A percentile compares a stretch with the other conserved stretches of the same genome.
These are phyloP conservation scores for Candida ponderosae DNA, from an alignment of 805 yeast species.

Conservation along the genomic window DNA sequence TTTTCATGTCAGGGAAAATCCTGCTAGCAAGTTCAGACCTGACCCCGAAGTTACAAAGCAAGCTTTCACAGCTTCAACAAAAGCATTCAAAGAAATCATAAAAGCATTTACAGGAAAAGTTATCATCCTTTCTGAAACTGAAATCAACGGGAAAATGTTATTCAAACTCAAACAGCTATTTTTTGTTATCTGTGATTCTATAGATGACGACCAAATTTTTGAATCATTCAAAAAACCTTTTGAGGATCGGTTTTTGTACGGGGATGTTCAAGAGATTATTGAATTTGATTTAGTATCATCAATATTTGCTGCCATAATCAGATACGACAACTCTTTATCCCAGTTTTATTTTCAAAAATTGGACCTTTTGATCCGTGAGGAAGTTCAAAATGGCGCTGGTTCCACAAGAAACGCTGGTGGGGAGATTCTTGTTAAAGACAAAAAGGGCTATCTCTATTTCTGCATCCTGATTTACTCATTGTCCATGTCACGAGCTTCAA, in stretches of 20 bases:
- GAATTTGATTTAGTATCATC: slow-evolving; percentile 62
- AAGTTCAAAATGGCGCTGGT: slow-evolving; percentile 79
- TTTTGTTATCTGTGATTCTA: slow-evolving; percentile 46
- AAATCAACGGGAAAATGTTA: slow-evolving; percentile 26
- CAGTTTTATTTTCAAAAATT: slow-evolving; percentile 18
- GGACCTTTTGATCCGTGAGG: slow-evolving; percentile 46
- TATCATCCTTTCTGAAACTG: slow-evolving; percentile 54
- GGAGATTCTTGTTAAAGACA: slow-evolving; percentile 72
- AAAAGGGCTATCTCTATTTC: slow-evolving; percentile 62
- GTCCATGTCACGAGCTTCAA: slow-evolving; percentile 53
- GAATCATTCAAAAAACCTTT: slow-evolving; percentile 30
- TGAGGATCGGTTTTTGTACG: slow-evolving; percentile 34
- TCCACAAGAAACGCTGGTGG: slow-evolving; percentile 49
- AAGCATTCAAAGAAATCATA: slow-evolving; percentile 57
- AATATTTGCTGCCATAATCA: slow-evolving; percentile 64
- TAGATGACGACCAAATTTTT: slow-evolving; percentile 52
- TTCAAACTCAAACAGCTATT: slow-evolving; percentile 36
- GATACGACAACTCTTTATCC: slow-evolving; percentile 35
- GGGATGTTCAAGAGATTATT: slow-evolving; percentile 49
- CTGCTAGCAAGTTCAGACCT: slow-evolving; percentile 24
- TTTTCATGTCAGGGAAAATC: slow-evolving; percentile 32
- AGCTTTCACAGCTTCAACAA: slow-evolving; percentile 68
- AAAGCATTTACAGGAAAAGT: slow-evolving; percentile 48
- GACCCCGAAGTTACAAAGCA: slow-evolving; percentile 38
- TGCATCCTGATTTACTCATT: slow-evolving; percentile 62